Evolutionary conservation across 225 moss, liverwort and hornwort genomes (phyloP).

Genomic region (Polytrichum commune): DNA sequence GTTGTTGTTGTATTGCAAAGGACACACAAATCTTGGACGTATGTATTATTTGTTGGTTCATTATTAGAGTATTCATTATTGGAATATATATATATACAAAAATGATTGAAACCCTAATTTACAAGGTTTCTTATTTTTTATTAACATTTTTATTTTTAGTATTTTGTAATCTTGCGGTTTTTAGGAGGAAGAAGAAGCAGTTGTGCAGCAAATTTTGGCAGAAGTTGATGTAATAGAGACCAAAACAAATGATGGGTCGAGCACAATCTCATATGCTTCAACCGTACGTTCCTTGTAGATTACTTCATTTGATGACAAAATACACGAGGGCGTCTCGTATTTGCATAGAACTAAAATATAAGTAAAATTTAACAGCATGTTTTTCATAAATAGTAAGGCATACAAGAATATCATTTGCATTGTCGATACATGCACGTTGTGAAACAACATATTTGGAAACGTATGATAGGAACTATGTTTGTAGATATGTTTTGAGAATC

Average conservation of each 20-base stretch:
- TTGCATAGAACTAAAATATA: too few species aligned
- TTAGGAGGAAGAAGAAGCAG: constrained; percentile 33
- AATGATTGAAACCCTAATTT: not conserved
- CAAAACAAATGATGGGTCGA: constrained; percentile 19
- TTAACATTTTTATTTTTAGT: not conserved
- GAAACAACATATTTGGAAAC: too few species aligned
- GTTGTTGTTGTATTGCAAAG: too few species aligned
- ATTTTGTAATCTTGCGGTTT: not conserved
- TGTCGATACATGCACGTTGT: not conserved
- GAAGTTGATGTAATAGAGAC: constrained; percentile 3
- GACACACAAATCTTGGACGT: not conserved
- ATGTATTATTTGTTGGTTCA: too few species aligned
- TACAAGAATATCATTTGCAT: not conserved
- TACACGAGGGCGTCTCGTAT: too few species aligned
- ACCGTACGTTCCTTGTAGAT: not conserved
- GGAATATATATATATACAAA: not conserved
- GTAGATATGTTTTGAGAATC: too few species aligned
- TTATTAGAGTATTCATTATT: not conserved
- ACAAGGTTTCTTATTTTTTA: too few species aligned
- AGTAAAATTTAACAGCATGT: too few species aligned
- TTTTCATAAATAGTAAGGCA: too few species aligned
- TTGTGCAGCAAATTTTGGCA: constrained; percentile 22
- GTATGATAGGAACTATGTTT: too few species aligned
- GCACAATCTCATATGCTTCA: constrained; percentile 6
- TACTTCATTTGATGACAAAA: too few species aligned